Percentiles rank a stretch among this genome's conserved stretches.
Evolutionary conservation across 306 rosid genomes (phyloP).

Genomic region (Cicer chorassanicum): DNA sequence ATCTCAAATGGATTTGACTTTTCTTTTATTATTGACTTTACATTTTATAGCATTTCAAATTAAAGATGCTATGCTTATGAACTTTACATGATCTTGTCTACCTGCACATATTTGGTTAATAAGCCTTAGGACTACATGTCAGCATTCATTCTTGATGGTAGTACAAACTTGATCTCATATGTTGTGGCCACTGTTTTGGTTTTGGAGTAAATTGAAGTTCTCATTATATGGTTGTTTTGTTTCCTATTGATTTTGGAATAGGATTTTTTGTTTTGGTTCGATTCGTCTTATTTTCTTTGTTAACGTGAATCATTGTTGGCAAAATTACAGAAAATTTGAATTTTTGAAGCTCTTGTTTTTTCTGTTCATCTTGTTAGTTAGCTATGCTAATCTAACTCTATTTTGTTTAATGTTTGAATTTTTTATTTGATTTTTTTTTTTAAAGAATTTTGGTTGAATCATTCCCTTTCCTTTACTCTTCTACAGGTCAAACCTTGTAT

Average conservation of each 20-base stretch:
- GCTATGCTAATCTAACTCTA: background rate
- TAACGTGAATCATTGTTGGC: background rate
- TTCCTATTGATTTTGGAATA: background rate
- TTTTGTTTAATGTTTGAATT: background rate
- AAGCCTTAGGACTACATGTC: too few relatives aligned
- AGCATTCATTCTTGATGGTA: background rate
- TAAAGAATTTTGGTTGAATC: background rate
- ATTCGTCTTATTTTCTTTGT: background rate
- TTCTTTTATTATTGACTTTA: too few relatives aligned
- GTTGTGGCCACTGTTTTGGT: background rate
- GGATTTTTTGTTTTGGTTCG: background rate
- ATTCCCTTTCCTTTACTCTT: conserved; percentile 4
- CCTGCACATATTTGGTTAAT: background rate
- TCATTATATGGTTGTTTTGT: background rate
- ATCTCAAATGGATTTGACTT: too few relatives aligned
- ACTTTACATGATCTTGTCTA: too few relatives aligned
- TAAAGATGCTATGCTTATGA: too few relatives aligned
- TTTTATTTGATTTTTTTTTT: background rate
- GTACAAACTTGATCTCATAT: background rate
- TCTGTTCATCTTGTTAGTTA: background rate
- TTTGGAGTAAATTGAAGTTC: background rate
- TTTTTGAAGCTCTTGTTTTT: background rate
- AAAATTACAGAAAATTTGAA: background rate
- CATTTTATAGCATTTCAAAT: too few relatives aligned
- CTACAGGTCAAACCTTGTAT: conserved; percentile 32